Percentiles rank a stretch among this genome's conserved stretches.
Conservation (phyloP, 306 rosid genomes). For the Vachellia collinsii region DNA sequence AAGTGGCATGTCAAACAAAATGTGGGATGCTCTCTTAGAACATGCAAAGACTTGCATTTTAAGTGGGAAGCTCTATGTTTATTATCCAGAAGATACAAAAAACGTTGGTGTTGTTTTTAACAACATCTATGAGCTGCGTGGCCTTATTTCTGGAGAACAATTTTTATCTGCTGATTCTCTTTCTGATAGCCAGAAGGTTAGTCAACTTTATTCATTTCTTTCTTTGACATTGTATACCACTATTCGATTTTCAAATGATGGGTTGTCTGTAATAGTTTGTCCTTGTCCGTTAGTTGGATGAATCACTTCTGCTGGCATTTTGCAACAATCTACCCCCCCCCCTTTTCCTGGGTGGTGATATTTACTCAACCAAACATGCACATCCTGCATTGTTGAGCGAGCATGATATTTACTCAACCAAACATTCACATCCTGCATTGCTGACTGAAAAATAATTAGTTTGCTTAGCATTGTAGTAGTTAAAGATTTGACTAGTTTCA, state of each 20-base stretch:
- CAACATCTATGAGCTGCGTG: slow-evolving; percentile 84
- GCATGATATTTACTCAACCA: not conserved
- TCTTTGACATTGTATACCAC: not conserved
- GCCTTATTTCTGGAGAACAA: slow-evolving; percentile 84
- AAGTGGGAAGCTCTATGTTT: slow-evolving; percentile 86
- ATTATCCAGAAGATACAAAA: slow-evolving; percentile 89
- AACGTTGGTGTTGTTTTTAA: slow-evolving; percentile 89
- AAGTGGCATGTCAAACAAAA: slow-evolving; percentile 99
- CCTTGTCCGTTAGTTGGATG: slow-evolving; percentile 7
- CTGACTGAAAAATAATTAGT: slow-evolving; percentile 12
- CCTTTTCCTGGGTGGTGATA: too few species aligned
- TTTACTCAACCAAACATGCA: slow-evolving; percentile 5
- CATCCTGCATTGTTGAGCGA: slow-evolving; percentile 3
- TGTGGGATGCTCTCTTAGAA: slow-evolving; percentile 99
- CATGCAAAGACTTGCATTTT: slow-evolving; percentile 96
- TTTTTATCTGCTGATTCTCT: slow-evolving; percentile 87
- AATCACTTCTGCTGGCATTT: slow-evolving; percentile 30
- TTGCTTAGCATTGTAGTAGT: slow-evolving; percentile 17
- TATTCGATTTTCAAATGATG: slow-evolving; percentile 1
- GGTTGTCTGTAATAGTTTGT: slow-evolving; percentile 24
- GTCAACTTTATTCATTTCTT: slow-evolving; percentile 28
- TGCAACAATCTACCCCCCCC: not conserved
- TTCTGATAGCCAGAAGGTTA: slow-evolving; percentile 86
- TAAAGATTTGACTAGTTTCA: slow-evolving; percentile 27
- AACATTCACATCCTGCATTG: slow-evolving; percentile 12